A percentile compares a stretch with the other conserved stretches of the same genome.
Evolutionary conservation across 1,284 basidiomycete species (phyloP).

Genomic region (Entoloma clypeatum): DNA sequence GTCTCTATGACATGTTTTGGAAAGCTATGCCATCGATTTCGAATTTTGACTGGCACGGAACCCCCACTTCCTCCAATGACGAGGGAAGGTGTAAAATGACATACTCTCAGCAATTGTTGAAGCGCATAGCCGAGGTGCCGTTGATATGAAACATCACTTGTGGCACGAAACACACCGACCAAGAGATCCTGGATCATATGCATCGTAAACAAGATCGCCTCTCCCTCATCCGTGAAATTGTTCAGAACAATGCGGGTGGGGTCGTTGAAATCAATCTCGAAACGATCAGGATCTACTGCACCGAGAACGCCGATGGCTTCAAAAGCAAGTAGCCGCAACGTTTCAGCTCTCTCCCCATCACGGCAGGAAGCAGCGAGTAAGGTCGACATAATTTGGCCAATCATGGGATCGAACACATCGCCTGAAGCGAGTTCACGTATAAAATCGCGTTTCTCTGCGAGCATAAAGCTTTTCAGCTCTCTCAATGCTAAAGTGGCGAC

Average conservation of each 20-base stretch:
- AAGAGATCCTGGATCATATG: constrained; percentile 87
- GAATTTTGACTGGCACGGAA: constrained; percentile 63
- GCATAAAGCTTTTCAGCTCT: constrained; percentile 73
- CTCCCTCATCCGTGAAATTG: constrained; percentile 83
- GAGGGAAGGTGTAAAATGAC: constrained; percentile 77
- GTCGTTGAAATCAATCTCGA: constrained; percentile 65
- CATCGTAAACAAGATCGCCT: constrained; percentile 79
- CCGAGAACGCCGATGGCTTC: constrained; percentile 95
- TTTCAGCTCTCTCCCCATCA: constrained; percentile 74
- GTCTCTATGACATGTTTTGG: constrained; percentile 87
- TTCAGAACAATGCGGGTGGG: constrained; percentile 70
- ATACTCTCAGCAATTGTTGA: constrained; percentile 88
- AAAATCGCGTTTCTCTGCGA: constrained; percentile 47
- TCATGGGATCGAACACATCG: constrained; percentile 79
- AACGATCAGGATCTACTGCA: constrained; percentile 94
- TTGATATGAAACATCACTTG: constrained; percentile 93
- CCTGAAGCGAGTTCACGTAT: constrained; percentile 68
- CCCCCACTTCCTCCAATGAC: constrained; percentile 47
- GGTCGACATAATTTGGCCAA: constrained; percentile 68
- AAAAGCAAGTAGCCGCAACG: constrained; percentile 68
- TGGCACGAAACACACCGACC: constrained; percentile 90
- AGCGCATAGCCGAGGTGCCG: constrained; percentile 88
- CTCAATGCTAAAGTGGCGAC: constrained; percentile 75
- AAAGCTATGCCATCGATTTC: constrained; percentile 73
- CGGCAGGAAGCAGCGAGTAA: constrained; percentile 73